Base-by-base conservation (phyloP, 768 basidiomycete genomes). In the Strobilomyces echinocephalus region DNA sequence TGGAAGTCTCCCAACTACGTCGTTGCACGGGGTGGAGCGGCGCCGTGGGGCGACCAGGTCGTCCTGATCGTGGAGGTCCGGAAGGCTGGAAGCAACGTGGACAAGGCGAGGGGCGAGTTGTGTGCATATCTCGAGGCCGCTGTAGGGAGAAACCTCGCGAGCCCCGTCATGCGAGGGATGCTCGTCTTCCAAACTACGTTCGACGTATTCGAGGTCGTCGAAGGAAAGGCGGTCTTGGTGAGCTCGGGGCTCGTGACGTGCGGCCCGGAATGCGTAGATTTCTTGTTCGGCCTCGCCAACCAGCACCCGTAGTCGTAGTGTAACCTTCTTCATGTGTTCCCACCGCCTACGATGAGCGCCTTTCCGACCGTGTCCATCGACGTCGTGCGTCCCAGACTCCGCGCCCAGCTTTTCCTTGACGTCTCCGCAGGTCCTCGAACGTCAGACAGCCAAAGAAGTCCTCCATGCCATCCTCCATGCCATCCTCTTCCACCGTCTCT, bases 401-500 rank as follows among this genome's bases (percentile, higher is more conserved):
- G 14, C 8, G 20, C 5, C 12, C 20, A 1, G 39, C 20, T 18
- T 15, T 40, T 4, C 9, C 18, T 21, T 40, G 18, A 40, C 41
- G 30, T 7, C 30, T 6, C 5, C 12, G 9, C 60, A 91, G 89
- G 75, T 82, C 42, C 74, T 91, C 46, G 90, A 91, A 68, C 80
- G 89, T 24, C 79, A 77, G 46, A 84, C 79, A 16, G 79, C 81
- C 35, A 85, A 83, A 67, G 89, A 91, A 58, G 87, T 85, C 41
- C 78, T 92, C 7, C 79, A 78, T 50, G 89, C 82, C 4, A 74
- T 91, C 49, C 76, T 93, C n/a, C 91, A 92, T 61, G 76, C 88
- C 0, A 85, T 92, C 45, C 73, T 92, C 15, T 92, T 93, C 64
- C 90, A 93, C 64, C 80, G 90, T 8, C 74, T 91, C 18, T 89